Evolutionary conservation across 2,329 filamentous ascomycete genomes (phyloP), one percentile per base, ranked within the genome.

Genomic region (Zelopaecilomyces penicillatus): DNA sequence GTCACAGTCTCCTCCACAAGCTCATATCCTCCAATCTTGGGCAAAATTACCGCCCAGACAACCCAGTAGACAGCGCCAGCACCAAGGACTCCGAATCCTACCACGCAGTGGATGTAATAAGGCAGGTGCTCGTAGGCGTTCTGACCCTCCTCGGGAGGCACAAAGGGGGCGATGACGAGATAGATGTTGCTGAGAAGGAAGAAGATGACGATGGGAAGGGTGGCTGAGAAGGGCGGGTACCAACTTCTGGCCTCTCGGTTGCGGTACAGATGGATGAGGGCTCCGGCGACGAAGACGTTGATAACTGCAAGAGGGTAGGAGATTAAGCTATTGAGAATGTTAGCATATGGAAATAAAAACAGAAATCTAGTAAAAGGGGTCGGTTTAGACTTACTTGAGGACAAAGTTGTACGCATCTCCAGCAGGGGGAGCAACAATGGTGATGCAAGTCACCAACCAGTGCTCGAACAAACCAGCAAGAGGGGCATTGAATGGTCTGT

Each of bases 371-470:
- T 27, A 2, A 10, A 31, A 4, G 10, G 4, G 30, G 7, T 6
- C 6, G 4, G 9, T 3, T 33, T 30, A 10, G 10, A 57, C 69
- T 56, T 65, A 75, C 71, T 80, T 76, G 48, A 76, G 63, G 39
- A 76, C 69, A 54, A 82, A 82, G 63, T 80, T 80, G 62, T 82
- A 83, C 0, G 79, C 79, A 59, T 83, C 79, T 32, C 80, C 82
- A 2, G 80, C 78, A 3, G 82, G 82, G 32, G 82, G 80, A 0
- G 78, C 80, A 2, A 85, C 65, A 60, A 85, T 82, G 55, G 82
- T 80, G 45, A 83, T 74, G 39, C 81, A 72, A 0, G 74, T 82
- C 9, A 82, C 76, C 30, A 76, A 57, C 74, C 76, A 84, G 65
- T 83, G 79, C 66, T 78, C 73, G 47, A 80, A 78, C 2, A 82